Conservation (phyloP, 345 rosid genomes). For the Brassica juncea region DNA sequence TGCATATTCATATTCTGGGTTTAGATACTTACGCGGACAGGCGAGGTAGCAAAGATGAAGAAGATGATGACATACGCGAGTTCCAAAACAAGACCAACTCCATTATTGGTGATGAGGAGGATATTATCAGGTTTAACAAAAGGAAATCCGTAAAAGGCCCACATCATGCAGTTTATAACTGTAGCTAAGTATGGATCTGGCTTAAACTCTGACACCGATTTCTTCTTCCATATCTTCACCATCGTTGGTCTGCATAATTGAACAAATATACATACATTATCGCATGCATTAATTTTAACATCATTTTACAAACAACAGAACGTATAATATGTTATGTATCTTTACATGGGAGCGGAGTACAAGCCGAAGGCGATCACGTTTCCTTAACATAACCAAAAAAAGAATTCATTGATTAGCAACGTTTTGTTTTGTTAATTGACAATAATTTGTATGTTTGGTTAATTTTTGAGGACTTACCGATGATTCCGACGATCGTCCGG, state of each 20-base stretch:
- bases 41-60: conserved; percentile 42
- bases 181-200: conserved; percentile 75
- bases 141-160: conserved; percentile 74
- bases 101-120: conserved; percentile 63
- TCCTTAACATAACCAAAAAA: conserved; percentile 49
- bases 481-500: conserved; percentile 57
- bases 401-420: background rate
- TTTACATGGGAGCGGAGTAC: conserved; percentile 77
- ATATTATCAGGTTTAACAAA: conserved; percentile 59
- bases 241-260: conserved; percentile 63
- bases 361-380: conserved; percentile 67
- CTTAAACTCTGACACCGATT: conserved; percentile 55
- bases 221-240: conserved; percentile 48
- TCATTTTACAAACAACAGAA: background rate
- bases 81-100: conserved; percentile 56
- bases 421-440: background rate
- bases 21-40: conserved; percentile 45
- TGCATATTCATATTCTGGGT: background rate
- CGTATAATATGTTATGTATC: background rate
- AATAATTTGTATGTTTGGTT: background rate
- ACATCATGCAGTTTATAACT: conserved; percentile 65
- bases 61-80: conserved; percentile 51
- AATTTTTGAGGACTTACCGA: conserved; percentile 45
- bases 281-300: conserved; percentile 12
- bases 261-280: conserved; percentile 3